Conservation (phyloP, 148 eudicot genomes). For the Fagopyrum esculentum region DNA sequence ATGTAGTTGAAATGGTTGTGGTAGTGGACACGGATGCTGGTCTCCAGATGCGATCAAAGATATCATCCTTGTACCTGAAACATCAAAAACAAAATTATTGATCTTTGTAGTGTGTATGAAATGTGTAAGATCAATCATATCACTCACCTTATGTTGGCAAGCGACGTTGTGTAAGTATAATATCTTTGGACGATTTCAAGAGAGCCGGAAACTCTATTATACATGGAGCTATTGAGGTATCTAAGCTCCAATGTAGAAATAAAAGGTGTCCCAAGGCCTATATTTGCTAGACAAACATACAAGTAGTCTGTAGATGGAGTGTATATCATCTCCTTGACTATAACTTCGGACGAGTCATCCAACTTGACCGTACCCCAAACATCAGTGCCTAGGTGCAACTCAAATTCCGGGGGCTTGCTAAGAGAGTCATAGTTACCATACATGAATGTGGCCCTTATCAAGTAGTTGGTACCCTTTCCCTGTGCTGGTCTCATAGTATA, state of each 20-base stretch:
- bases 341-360: background rate
- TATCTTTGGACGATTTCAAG: constrained; percentile 12
- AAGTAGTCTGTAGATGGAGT: constrained; percentile 19
- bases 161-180: constrained; percentile 9
- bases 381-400: constrained; percentile 29
- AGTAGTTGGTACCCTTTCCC: constrained; percentile 20
- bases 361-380: constrained; percentile 24
- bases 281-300: constrained; percentile 30
- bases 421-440: constrained; percentile 37
- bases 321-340: constrained; percentile 23
- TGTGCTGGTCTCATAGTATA: constrained; percentile 23
- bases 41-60: constrained; percentile 34
- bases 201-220: constrained; percentile 18
- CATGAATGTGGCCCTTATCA: constrained; percentile 31
- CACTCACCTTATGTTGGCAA: background rate
- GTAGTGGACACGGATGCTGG: background rate
- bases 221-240: constrained; percentile 15
- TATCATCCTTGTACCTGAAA: constrained; percentile 31
- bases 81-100: too few species aligned
- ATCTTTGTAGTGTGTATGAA: background rate
- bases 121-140: background rate
- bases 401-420: constrained; percentile 21
- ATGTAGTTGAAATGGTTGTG: background rate
- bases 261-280: constrained; percentile 29
- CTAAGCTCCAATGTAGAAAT: constrained; percentile 37